Base-by-base conservation (phyloP, 805 yeast species). In the Schwanniomyces occidentalis region DNA sequence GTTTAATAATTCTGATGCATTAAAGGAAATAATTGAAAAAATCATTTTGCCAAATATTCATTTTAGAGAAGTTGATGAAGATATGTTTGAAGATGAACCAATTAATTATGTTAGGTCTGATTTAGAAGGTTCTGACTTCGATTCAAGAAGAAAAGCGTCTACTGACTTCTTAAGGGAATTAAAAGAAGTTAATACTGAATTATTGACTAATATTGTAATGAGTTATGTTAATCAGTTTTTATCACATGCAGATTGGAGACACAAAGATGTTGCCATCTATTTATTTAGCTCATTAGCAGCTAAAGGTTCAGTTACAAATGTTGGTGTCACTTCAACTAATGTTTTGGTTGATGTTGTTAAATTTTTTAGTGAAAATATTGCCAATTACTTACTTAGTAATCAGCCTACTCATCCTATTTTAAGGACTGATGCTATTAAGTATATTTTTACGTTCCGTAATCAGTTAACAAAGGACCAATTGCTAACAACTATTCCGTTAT, bases 1-100 rank as follows among this genome's bases (percentile, higher is more conserved):
- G 38, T 84, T 87, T 56, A 75, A 75, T 45, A 74, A 63, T 41
- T 74, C 73, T 24, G 77, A 82, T 2, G 56, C 69, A 16, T 64
- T 93, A 49, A 78, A 79, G 45, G 89, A 85, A 54, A 76, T 93
- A 31, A 77, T 90, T 4, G 86, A 84, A 50, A 82, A 85, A 48
- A 84, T 93, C 44, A 80, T 93, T 33, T 70, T 93, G 43, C 99
- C 99, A 24, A 93, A 93, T 57, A 80, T 90, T 48, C 75, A 81
- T 8, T 73, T 93, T 40, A 79, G 98, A 52, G 91, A 85, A 38
- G 72, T 84, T 2, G 99, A 93, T 55, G 88, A 87, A 51, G 99
- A 95, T 59, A 61, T 82, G 42, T 91, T 93, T 58, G 99, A 93
- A 61, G 99, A 93, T 61, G 99, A 93, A 55, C 99, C 99, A 23